Evolutionary conservation across 805 yeast genomes (phyloP).

Genomic region (Cyberlindnera mrakii): DNA sequence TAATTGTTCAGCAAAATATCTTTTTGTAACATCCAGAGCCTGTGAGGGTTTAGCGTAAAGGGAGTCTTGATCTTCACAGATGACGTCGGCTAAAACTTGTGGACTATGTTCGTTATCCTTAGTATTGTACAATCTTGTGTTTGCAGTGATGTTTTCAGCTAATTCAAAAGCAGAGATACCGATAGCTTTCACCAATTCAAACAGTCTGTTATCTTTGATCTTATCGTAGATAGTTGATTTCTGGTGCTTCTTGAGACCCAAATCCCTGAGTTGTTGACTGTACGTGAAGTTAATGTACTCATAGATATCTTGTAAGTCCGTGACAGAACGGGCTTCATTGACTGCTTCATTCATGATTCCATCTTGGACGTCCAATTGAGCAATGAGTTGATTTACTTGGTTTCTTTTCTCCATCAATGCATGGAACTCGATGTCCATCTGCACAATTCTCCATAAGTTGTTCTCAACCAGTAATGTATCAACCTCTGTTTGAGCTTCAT

Average conservation of each 20-base stretch:
- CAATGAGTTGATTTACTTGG: slow-evolving; percentile 51
- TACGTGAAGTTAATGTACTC: slow-evolving; percentile 77
- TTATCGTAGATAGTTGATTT: slow-evolving; percentile 61
- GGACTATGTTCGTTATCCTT: slow-evolving; percentile 64
- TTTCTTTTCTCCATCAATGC: slow-evolving; percentile 71
- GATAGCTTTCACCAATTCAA: slow-evolving; percentile 58
- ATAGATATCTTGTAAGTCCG: slow-evolving; percentile 80
- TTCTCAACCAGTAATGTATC: slow-evolving; percentile 60
- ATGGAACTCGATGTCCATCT: slow-evolving; percentile 83
- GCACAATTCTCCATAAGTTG: slow-evolving; percentile 88
- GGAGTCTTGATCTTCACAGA: slow-evolving; percentile 31
- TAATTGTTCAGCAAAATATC: slow-evolving; percentile 72
- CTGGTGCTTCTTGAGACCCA: slow-evolving; percentile 23
- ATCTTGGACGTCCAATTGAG: slow-evolving; percentile 52
- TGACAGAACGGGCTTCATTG: slow-evolving; percentile 52
- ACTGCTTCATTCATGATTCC: slow-evolving; percentile 50
- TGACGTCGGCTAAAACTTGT: slow-evolving; percentile 44
- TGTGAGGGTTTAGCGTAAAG: slow-evolving; percentile 51
- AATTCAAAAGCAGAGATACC: slow-evolving; percentile 78
- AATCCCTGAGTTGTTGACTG: slow-evolving; percentile 34
- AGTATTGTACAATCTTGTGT: slow-evolving; percentile 63
- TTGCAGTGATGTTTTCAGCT: slow-evolving; percentile 73
- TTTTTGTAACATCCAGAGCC: slow-evolving; percentile 68
- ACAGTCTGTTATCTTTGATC: slow-evolving; percentile 57
- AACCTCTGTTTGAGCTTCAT: slow-evolving; percentile 32